Evolutionary conservation across 352 stramenopile genomes (phyloP).

Genomic region (Phytopythium oedochilum): DNA sequence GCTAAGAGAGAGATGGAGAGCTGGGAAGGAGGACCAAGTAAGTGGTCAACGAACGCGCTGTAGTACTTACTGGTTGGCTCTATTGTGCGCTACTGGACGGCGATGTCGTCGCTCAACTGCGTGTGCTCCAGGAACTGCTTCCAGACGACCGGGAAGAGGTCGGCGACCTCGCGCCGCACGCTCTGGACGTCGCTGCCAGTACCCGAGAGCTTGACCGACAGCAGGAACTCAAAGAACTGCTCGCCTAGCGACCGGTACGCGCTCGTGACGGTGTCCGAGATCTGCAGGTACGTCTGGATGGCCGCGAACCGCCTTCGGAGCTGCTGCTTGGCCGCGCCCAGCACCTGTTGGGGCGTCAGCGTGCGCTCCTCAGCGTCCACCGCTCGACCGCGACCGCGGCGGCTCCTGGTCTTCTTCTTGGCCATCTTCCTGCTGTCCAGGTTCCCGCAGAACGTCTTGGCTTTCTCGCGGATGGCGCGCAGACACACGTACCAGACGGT

Average conservation of each 20-base stretch:
- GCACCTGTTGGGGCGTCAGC: conserved; percentile 11
- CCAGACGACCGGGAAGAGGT: conserved; percentile 74
- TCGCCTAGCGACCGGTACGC: conserved; percentile 46
- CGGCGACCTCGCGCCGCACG: conserved; percentile 41
- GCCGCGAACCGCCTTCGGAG: conserved; percentile 48
- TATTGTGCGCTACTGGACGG: conserved; percentile 11
- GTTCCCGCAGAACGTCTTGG: conserved; percentile 52
- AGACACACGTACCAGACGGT: conserved; percentile 84
- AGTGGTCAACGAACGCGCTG: too few relatives aligned
- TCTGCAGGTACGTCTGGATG: conserved; percentile 49
- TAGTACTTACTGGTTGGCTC: too few relatives aligned
- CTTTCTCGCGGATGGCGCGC: conserved; percentile 82
- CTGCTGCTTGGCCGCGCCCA: conserved; percentile 19
- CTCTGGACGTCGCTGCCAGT: conserved; percentile 16
- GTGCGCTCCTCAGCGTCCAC: not conserved
- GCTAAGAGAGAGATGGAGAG: too few relatives aligned
- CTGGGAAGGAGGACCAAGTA: too few relatives aligned
- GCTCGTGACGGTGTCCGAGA: conserved; percentile 29
- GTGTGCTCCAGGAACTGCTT: conserved; percentile 55
- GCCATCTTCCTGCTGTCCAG: conserved; percentile 23
- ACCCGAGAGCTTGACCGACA: conserved; percentile 27
- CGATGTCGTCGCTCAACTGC: conserved; percentile 34
- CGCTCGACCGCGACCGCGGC: too few relatives aligned
- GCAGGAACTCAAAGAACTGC: conserved; percentile 62
- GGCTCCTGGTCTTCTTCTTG: conserved; percentile 2